A percentile compares a stretch with the other conserved stretches of the same genome.
Evolutionary conservation across 306 rosid genomes (phyloP).

Genomic region (Cicer arietinum): DNA sequence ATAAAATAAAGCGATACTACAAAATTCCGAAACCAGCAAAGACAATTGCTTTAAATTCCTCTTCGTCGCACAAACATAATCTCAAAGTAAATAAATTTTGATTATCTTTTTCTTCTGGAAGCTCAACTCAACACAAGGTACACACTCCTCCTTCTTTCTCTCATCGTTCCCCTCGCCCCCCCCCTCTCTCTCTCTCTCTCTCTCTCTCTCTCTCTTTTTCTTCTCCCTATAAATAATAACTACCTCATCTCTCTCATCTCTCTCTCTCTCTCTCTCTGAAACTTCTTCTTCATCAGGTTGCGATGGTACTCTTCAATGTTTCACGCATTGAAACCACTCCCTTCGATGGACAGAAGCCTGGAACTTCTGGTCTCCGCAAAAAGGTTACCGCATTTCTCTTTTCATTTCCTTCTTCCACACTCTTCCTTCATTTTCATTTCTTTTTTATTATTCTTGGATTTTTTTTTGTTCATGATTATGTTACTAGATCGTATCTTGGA

Average conservation of each 20-base stretch:
- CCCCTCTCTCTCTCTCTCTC: not conserved
- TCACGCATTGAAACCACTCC: conserved; percentile 66
- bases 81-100: not conserved
- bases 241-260: conserved; percentile 6
- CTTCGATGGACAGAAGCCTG: conserved; percentile 98
- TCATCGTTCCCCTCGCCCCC: conserved; percentile 19
- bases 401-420: not conserved
- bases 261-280: conserved; percentile 35
- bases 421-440: not conserved
- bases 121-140: conserved; percentile 20
- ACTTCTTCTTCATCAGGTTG: conserved; percentile 31
- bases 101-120: not conserved
- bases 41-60: conserved; percentile 15
- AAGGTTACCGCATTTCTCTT: conserved; percentile 71
- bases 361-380: conserved; percentile 99
- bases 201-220: not conserved
- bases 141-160: conserved; percentile 40
- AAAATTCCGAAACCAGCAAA: not conserved
- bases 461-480: not conserved
- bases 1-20: not conserved
- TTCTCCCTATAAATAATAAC: conserved; percentile 11
- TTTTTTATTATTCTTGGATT: not conserved
- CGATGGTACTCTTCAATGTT: conserved; percentile 73
- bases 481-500: conserved; percentile 34
- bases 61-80: conserved; percentile 46